Percentiles rank a stretch among this genome's conserved stretches.
phyloP scores from a whole-genome alignment of 1,139 yeast genomes.

The Kazachstania sp. region DNA sequence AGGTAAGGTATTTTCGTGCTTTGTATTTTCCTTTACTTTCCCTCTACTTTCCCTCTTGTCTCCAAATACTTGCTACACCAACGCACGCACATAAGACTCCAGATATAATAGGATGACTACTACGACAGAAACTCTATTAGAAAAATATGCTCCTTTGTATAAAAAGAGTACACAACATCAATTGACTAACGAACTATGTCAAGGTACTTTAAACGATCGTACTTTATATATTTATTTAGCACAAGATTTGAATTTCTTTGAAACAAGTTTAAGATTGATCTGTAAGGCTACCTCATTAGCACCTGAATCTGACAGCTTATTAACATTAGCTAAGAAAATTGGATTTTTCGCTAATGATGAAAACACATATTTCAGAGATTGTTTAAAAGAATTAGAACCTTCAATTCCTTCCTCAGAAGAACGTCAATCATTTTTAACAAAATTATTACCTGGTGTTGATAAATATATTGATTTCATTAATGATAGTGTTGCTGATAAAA shows the following conservation, averaged over 20 bases:
- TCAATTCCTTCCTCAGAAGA: slow-evolving; percentile 17
- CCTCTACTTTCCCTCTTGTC: no score
- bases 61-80: background rate
- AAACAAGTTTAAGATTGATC: slow-evolving; percentile 36
- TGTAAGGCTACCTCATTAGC: slow-evolving; percentile 41
- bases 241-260: slow-evolving; percentile 45
- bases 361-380: slow-evolving; percentile 39
- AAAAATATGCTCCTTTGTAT: slow-evolving; percentile 27
- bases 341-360: slow-evolving; percentile 45
- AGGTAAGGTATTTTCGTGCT: no score
- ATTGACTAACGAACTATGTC: slow-evolving; percentile 41
- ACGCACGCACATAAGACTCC: no score
- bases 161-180: slow-evolving; percentile 35
- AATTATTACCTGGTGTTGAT: slow-evolving; percentile 34
- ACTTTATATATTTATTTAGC: slow-evolving; percentile 39
- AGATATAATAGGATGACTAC: slow-evolving; percentile 7
- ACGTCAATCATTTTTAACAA: slow-evolving; percentile 15
- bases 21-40: no score
- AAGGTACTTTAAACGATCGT: slow-evolving; percentile 39
- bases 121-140: slow-evolving; percentile 18
- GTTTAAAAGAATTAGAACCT: slow-evolving; percentile 31
- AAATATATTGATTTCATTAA: slow-evolving; percentile 35
- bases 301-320: slow-evolving; percentile 34
- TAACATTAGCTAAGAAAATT: slow-evolving; percentile 41
- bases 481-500: slow-evolving; percentile 28